Conservation (phyloP, 345 rosid genomes). For the Murraya koenigii region DNA sequence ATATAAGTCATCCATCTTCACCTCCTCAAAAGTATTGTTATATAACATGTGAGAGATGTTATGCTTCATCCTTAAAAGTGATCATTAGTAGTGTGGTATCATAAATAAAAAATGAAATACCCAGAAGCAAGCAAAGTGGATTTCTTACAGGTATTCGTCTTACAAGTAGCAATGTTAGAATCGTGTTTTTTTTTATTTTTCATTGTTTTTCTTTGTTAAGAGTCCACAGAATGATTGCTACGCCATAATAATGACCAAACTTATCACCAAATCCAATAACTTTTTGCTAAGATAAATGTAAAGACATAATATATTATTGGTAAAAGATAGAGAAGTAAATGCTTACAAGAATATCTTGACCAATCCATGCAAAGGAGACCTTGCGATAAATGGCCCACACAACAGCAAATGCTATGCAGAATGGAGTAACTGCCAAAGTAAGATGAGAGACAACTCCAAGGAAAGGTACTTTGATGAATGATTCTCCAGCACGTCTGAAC, state of each 20-base stretch:
- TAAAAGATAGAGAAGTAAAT: conserved; percentile 14
- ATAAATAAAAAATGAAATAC: neutral
- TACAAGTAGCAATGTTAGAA: neutral
- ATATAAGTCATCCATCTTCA: conserved; percentile 4
- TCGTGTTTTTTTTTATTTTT: neutral
- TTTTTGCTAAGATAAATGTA: neutral
- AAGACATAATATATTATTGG: neutral
- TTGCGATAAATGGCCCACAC: conserved; percentile 82
- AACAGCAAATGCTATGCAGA: conserved; percentile 87
- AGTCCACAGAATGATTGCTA: neutral
- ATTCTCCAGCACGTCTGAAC: conserved; percentile 65
- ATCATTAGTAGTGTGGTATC: neutral
- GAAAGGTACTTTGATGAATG: conserved; percentile 78
- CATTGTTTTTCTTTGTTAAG: neutral
- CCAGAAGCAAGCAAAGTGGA: neutral
- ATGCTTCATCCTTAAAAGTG: neutral
- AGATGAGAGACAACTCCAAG: conserved; percentile 83
- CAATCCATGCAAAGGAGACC: conserved; percentile 81
- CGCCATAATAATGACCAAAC: neutral
- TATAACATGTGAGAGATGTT: neutral
- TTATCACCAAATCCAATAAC: neutral
- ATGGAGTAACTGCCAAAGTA: conserved; percentile 85
- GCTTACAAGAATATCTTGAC: conserved; percentile 96
- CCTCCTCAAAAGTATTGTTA: neutral
- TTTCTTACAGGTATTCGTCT: neutral